Evolutionary conservation across 2,329 filamentous ascomycete species (phyloP), one percentile per base, ranked within the genome.

Genomic region (Claviceps sorghi): DNA sequence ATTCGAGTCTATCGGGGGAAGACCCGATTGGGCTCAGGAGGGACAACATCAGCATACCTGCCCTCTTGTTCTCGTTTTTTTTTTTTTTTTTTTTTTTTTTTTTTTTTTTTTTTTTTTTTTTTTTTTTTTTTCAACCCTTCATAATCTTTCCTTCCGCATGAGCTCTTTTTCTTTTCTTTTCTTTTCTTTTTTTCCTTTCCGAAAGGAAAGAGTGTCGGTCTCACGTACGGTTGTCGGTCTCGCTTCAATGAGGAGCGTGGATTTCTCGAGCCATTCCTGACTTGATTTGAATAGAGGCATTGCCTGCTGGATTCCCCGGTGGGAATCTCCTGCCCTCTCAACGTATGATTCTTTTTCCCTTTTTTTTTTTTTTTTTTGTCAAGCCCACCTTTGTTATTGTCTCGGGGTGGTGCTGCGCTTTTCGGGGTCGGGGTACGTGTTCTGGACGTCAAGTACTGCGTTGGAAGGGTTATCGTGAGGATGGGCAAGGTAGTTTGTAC

Each of bases 181-280:
- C n/a, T n/a, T n/a, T n/a, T n/a, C n/a, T n/a, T n/a, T n/a, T n/a
- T n/a, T n/a, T n/a, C n/a, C n/a, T n/a, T n/a, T n/a, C n/a, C 3
- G 17, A 7, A 38, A 38, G 3, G 15, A 17, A 38, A 38, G 17
- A 17, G 13, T 38, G 4, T 11, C 11, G 32, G 2, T 45, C 72
- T 80, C 19, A 38, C 53, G 57, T 79, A 95, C 91, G 42, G 86
- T 89, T 36, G 79, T 80, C 4, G 93, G 93, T 48, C 88, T 83
- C 52, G 93, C 91, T 70, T 93, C 80, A 52, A 98, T 75, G 53
- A 98, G 82, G 55, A 90, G 80, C 19, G 82, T 75, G 15, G 91
- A 95, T 69, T 96, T 86, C 61, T 85, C 82, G 59, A 96, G 86
- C 86, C 89, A 98, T 72, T 90, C 84, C 69, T 95, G 84, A 68